Evolutionary conservation across 306 rosid genomes (phyloP).

Genomic region (Lotus japonicus): DNA sequence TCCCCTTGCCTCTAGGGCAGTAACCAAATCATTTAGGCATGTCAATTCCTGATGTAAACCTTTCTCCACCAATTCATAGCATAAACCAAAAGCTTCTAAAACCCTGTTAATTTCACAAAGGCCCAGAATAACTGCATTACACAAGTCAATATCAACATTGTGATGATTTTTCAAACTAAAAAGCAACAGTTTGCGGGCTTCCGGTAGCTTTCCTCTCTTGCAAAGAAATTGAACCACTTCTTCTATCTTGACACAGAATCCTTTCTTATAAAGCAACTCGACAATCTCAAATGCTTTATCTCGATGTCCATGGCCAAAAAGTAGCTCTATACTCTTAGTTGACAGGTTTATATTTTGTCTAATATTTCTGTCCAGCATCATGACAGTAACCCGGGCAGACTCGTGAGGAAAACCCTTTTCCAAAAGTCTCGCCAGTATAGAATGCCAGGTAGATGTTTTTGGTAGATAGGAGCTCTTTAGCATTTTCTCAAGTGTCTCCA

Average conservation of each 20-base stretch:
- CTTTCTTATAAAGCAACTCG: slow-evolving; percentile 53
- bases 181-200: slow-evolving; percentile 54
- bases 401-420: slow-evolving; percentile 48
- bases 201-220: slow-evolving; percentile 43
- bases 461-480: slow-evolving; percentile 69
- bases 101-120: slow-evolving; percentile 53
- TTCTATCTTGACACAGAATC: slow-evolving; percentile 53
- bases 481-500: slow-evolving; percentile 70
- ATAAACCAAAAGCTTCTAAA: slow-evolving; percentile 67
- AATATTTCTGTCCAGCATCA: slow-evolving; percentile 65
- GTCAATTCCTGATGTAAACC: slow-evolving; percentile 47
- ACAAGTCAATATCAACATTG: slow-evolving; percentile 28
- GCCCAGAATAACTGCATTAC: slow-evolving; percentile 39
- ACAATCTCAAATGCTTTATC: slow-evolving; percentile 54
- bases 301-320: slow-evolving; percentile 45
- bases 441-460: slow-evolving; percentile 55
- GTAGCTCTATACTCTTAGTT: slow-evolving; percentile 51
- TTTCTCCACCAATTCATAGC: slow-evolving; percentile 56
- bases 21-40: slow-evolving; percentile 42
- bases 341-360: slow-evolving; percentile 66
- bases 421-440: slow-evolving; percentile 55
- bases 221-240: slow-evolving; percentile 49
- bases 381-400: slow-evolving; percentile 44
- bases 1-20: slow-evolving; percentile 50
- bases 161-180: slow-evolving; percentile 50